A percentile compares a stretch with the other conserved stretches of the same genome.
These are phyloP conservation scores for Marasmius tenuissimus DNA, from an alignment of 1,284 basidiomycete species.

Conservation along the genomic window DNA sequence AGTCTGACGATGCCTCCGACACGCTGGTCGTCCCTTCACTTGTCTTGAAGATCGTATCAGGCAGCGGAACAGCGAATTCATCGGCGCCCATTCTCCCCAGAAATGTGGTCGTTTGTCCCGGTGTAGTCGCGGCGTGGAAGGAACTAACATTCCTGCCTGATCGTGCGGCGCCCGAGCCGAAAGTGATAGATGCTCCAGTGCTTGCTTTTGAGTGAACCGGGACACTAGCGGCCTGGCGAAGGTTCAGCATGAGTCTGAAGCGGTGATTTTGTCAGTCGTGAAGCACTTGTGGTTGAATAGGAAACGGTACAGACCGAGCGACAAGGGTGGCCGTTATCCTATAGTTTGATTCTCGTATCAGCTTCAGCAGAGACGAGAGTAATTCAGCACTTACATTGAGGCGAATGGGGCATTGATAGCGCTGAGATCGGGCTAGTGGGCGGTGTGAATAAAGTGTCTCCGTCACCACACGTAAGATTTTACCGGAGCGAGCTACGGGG, in stretches of 20 bases:
- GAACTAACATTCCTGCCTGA: background rate
- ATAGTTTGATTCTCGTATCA: background rate
- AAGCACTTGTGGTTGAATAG: background rate
- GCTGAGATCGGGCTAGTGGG: background rate
- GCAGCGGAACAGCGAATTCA: background rate
- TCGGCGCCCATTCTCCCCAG: background rate
- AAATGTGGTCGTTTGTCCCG: background rate
- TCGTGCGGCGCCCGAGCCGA: background rate
- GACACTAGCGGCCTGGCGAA: background rate
- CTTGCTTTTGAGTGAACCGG: background rate
- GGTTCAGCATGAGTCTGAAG: background rate
- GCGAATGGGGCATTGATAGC: background rate
- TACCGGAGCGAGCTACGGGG: background rate
- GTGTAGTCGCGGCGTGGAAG: background rate
- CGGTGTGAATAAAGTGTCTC: background rate
- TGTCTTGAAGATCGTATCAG: background rate
- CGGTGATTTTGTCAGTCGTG: background rate
- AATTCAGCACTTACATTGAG: background rate
- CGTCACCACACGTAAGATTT: background rate
- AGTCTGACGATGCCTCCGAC: too few relatives aligned
- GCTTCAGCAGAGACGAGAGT: background rate
- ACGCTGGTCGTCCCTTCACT: too few relatives aligned
- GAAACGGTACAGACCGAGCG: background rate
- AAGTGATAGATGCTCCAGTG: background rate
- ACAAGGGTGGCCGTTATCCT: background rate